A percentile compares a stretch with the other conserved stretches of the same genome.
These are phyloP conservation scores for Argentina anserina DNA, from an alignment of 306 rosid species.

Conservation along the genomic window DNA sequence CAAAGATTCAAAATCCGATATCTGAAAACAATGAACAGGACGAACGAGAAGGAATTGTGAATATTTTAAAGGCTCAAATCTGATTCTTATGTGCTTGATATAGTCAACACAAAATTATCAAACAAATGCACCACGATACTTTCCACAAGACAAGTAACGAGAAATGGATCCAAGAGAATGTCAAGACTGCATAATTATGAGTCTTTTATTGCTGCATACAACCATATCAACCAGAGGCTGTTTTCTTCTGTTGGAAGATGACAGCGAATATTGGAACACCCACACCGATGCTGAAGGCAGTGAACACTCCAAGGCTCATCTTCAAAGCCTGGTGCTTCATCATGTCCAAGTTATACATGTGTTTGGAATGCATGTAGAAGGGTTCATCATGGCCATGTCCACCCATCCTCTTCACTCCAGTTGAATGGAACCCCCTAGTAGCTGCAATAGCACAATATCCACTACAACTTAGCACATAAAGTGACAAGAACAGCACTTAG, in stretches of 20 bases:
- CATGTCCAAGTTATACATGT: constrained; percentile 41
- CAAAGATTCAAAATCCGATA: no score
- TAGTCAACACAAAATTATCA: not conserved
- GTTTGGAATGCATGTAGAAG: constrained; percentile 34
- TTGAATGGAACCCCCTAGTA: constrained; percentile 32
- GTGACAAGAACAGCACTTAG: not conserved
- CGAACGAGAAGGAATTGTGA: not conserved
- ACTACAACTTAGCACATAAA: not conserved
- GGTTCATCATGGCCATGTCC: constrained; percentile 42
- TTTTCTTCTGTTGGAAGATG: constrained; percentile 31
- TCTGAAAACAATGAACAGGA: no score
- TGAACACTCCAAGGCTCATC: constrained; percentile 28
- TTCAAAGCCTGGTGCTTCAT: constrained; percentile 30
- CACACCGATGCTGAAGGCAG: constrained; percentile 34
- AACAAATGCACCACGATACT: constrained; percentile 2
- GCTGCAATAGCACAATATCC: constrained; percentile 16
- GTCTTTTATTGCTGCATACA: constrained; percentile 17
- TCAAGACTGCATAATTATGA: not conserved
- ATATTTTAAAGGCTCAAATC: not conserved
- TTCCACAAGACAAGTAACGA: not conserved
- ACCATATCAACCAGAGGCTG: constrained; percentile 29
- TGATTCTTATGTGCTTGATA: constrained; percentile 1
- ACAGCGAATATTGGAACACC: constrained; percentile 30
- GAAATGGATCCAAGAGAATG: not conserved
- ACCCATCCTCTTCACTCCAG: constrained; percentile 38